A percentile compares a stretch with the other conserved stretches of the same genome.
Conservation (phyloP, 768 basidiomycete genomes). For the Symmetrospora coprosmae region DNA sequence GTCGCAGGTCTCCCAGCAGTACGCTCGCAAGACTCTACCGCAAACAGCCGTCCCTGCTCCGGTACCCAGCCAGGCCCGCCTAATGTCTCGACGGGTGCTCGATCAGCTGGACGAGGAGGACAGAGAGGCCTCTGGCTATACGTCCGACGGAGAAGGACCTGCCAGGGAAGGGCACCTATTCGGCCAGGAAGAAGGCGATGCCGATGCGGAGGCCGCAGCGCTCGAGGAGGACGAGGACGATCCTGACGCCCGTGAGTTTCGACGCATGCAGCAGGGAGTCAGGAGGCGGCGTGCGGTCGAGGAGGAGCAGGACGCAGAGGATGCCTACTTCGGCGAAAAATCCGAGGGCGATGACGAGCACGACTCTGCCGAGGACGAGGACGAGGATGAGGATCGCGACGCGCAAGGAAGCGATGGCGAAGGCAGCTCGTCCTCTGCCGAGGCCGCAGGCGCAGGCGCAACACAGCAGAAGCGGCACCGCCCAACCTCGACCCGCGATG, state of each 20-base stretch:
- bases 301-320: conserved; percentile 13
- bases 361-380: neutral
- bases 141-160: neutral
- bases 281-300: neutral
- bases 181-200: no score
- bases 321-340: conserved; percentile 11
- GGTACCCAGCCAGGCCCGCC: neutral
- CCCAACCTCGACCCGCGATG: no score
- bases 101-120: neutral
- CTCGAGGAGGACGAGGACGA: neutral
- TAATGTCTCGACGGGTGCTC: neutral
- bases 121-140: neutral
- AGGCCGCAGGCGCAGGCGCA: no score
- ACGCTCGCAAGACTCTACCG: no score
- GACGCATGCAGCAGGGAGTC: neutral
- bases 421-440: no score
- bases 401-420: neutral
- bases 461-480: neutral
- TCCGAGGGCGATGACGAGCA: conserved; percentile 2
- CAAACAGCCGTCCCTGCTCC: no score
- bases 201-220: neutral
- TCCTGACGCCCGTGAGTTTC: neutral
- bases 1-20: no score
- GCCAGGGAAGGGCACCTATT: no score
- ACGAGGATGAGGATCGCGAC: neutral